Conservation (phyloP, 73 alveolate genomes). For the Tetrahymena malaccensis region DNA sequence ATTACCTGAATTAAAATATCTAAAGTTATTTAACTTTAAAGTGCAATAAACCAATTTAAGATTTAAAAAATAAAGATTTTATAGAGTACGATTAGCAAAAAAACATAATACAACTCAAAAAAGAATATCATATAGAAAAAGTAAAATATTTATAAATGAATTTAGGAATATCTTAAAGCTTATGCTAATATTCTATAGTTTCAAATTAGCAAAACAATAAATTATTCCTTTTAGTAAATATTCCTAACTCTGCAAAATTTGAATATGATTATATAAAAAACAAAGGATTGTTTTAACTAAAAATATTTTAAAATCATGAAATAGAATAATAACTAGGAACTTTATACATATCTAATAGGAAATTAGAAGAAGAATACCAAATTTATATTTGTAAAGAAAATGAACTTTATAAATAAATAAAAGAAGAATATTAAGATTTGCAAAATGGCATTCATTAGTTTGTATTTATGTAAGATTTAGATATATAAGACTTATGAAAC, state of each 20-base stretch:
- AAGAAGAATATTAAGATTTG: not conserved
- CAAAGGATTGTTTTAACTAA: not conserved
- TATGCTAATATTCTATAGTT: not conserved
- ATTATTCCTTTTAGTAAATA: not conserved
- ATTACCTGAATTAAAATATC: not conserved
- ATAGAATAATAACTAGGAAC: not conserved
- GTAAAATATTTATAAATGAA: not conserved
- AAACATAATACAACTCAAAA: not conserved
- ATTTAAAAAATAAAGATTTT: not conserved
- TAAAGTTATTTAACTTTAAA: not conserved
- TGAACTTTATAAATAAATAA: not conserved
- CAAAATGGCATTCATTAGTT: not conserved
- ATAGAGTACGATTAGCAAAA: not conserved
- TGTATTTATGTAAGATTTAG: not conserved
- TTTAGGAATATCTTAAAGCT: not conserved
- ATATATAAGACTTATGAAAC: not conserved
- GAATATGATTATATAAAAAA: too few species aligned
- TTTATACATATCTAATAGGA: not conserved
- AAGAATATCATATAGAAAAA: not conserved
- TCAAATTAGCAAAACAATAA: too few species aligned
- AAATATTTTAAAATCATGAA: not conserved
- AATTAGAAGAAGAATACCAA: not conserved
- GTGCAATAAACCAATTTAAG: not conserved
- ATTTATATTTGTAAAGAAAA: not conserved
- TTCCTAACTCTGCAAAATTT: not conserved